Percentiles rank a stretch among this genome's conserved stretches.
These are phyloP conservation scores for Albugo laibachii DNA, from an alignment of 352 stramenopile species.

Conservation along the genomic window DNA sequence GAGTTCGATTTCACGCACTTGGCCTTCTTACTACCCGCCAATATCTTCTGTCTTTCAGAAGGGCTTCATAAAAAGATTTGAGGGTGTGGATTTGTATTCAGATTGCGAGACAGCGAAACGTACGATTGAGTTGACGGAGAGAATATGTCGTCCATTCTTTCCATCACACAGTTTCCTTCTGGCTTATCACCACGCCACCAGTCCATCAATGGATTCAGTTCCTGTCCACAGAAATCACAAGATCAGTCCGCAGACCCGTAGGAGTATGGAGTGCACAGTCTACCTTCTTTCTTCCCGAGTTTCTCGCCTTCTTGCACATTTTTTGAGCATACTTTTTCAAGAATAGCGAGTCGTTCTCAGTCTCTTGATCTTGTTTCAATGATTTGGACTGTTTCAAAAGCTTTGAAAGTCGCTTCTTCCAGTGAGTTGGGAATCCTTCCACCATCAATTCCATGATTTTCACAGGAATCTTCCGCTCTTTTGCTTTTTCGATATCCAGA, in stretches of 20 bases:
- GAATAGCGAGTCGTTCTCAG: not conserved
- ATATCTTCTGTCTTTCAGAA: conserved; percentile 12
- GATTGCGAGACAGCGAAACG: not conserved
- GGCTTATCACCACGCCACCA: conserved; percentile 23
- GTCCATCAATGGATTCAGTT: conserved; percentile 14
- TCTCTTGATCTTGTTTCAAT: not conserved
- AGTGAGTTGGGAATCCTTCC: conserved; percentile 20
- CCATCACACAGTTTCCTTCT: not conserved
- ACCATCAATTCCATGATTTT: conserved; percentile 24
- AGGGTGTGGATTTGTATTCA: not conserved
- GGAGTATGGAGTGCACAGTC: not conserved
- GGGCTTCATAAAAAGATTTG: conserved; percentile 5
- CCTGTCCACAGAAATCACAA: not conserved
- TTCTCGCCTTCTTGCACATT: not conserved
- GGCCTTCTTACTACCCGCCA: conserved; percentile 3
- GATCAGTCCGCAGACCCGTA: conserved; percentile 1
- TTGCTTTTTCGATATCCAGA: conserved; percentile 18
- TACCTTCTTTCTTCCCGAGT: not conserved
- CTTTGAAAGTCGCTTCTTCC: not conserved
- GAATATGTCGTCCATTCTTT: not conserved
- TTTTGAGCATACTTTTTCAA: not conserved
- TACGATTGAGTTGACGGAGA: not conserved
- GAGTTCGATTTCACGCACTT: no score
- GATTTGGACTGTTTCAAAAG: not conserved
- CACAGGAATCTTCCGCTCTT: conserved; percentile 13